Evolutionary conservation across 2,329 filamentous ascomycete genomes (phyloP).

Genomic region (Incumbomyces delicatus): DNA sequence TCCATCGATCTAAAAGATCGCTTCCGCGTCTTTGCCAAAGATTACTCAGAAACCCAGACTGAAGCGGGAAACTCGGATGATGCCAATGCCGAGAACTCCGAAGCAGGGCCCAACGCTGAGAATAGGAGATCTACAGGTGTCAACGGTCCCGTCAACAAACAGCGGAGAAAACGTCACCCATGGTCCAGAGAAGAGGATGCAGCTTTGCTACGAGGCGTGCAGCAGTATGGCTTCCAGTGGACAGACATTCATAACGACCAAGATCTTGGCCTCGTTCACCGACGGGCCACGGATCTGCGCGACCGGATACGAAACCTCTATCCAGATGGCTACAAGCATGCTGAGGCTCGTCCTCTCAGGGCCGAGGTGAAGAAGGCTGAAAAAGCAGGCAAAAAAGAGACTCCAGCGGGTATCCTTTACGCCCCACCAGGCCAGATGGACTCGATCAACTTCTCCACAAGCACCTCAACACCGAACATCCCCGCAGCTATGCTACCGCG

Average conservation of each 20-base stretch:
- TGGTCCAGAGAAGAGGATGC: conserved; percentile 51
- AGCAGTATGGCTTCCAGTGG: conserved; percentile 51
- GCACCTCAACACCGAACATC: neutral
- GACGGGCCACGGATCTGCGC: conserved; percentile 49
- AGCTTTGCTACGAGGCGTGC: conserved; percentile 49
- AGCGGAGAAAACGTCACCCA: conserved; percentile 43
- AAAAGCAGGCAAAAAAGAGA: conserved; percentile 9
- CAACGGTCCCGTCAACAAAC: conserved; percentile 2
- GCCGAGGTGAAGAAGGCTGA: conserved; percentile 17
- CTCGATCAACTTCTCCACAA: neutral
- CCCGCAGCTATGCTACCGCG: neutral
- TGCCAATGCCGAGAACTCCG: conserved; percentile 8
- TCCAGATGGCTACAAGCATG: conserved; percentile 45
- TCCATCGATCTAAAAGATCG: conserved; percentile 55
- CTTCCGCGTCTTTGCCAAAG: conserved; percentile 47
- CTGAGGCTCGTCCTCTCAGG: conserved; percentile 28
- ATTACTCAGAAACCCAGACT: conserved; percentile 29
- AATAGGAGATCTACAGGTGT: neutral
- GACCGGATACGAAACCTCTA: conserved; percentile 53
- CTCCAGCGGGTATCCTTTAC: neutral
- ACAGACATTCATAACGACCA: conserved; percentile 48
- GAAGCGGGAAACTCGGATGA: conserved; percentile 18
- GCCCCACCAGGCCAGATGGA: neutral
- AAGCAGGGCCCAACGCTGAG: neutral
- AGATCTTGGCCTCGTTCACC: conserved; percentile 40